Percentiles rank a stretch among this genome's conserved stretches.
These are phyloP conservation scores for Tilletiopsis washingtonensis DNA, from an alignment of 1,284 basidiomycete species.

Conservation along the genomic window DNA sequence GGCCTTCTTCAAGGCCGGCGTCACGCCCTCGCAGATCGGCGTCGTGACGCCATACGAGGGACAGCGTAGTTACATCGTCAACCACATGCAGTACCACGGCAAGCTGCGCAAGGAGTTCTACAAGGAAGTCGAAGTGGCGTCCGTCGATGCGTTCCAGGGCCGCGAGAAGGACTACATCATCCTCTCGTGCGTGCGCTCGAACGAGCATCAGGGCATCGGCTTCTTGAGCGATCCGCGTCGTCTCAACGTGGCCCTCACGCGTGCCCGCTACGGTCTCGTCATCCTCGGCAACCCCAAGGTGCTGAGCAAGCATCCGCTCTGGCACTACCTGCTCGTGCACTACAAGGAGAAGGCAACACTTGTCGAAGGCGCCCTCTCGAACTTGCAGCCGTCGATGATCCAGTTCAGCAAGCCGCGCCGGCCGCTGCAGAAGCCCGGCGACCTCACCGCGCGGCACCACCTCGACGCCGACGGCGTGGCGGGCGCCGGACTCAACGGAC, in stretches of 20 bases:
- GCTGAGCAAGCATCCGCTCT: conserved; percentile 77
- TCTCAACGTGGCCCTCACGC: conserved; percentile 90
- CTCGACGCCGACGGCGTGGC: conserved; percentile 15
- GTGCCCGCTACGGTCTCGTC: conserved; percentile 95
- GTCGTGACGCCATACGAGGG: conserved; percentile 99
- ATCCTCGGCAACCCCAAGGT: conserved; percentile 98
- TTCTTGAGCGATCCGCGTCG: conserved; percentile 97
- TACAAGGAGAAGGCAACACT: conserved; percentile 93
- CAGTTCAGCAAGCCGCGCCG: conserved; percentile 59
- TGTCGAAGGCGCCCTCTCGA: conserved; percentile 92
- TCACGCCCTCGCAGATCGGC: conserved; percentile 88
- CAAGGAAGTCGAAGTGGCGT: conserved; percentile 98
- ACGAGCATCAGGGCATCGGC: conserved; percentile 98
- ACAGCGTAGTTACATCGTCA: conserved; percentile 95
- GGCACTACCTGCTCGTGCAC: conserved; percentile 96
- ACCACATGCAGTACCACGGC: conserved; percentile 99
- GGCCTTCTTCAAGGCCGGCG: conserved; percentile 98
- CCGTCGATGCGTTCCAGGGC: conserved; percentile 98
- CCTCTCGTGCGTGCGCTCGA: conserved; percentile 94
- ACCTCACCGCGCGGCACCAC: conserved; percentile 35
- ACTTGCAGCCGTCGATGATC: conserved; percentile 95
- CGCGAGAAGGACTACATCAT: conserved; percentile 99
- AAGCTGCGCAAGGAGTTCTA: conserved; percentile 97
- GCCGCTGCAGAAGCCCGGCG: conserved; percentile 38
- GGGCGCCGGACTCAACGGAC: not conserved